These are phyloP conservation scores for Chytriomyces hyalinus DNA, from an alignment of 192 early-diverging fungal species.

Conservation along the genomic window DNA sequence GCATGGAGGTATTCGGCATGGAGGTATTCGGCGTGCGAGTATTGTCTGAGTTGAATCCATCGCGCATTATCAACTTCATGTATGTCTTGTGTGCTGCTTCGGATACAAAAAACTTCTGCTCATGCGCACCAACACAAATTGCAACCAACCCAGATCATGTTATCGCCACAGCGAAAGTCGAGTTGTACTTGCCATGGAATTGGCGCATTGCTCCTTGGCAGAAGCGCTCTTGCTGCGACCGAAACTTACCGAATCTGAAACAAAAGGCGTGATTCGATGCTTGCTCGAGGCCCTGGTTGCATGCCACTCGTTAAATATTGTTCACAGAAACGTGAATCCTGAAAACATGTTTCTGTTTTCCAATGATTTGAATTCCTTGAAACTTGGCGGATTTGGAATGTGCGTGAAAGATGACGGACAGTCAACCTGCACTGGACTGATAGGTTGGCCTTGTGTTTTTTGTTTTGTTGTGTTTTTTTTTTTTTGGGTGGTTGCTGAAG, in stretches of 20 bases:
- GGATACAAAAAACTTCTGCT: too few species aligned
- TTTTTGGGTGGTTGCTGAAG: too few species aligned
- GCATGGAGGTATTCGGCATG: too few species aligned
- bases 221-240: not conserved
- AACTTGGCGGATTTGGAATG: not conserved
- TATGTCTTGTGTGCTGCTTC: not conserved
- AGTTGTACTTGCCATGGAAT: not conserved
- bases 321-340: constrained; percentile 5
- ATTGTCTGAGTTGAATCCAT: not conserved
- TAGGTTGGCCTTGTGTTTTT: too few species aligned
- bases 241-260: not conserved
- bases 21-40: not conserved
- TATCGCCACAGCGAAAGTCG: not conserved
- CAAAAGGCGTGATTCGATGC: not conserved
- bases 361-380: constrained; percentile 8
- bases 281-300: constrained; percentile 3
- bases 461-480: too few species aligned
- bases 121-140: too few species aligned
- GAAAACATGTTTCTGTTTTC: constrained; percentile 5
- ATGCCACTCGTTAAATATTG: not conserved
- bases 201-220: not conserved
- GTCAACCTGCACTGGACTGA: too few species aligned
- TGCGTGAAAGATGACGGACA: not conserved
- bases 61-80: not conserved
- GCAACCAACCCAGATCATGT: not conserved